Evolutionary conservation across 2,329 filamentous ascomycete genomes (phyloP).

Genomic region (Trichophyton benhamiae): DNA sequence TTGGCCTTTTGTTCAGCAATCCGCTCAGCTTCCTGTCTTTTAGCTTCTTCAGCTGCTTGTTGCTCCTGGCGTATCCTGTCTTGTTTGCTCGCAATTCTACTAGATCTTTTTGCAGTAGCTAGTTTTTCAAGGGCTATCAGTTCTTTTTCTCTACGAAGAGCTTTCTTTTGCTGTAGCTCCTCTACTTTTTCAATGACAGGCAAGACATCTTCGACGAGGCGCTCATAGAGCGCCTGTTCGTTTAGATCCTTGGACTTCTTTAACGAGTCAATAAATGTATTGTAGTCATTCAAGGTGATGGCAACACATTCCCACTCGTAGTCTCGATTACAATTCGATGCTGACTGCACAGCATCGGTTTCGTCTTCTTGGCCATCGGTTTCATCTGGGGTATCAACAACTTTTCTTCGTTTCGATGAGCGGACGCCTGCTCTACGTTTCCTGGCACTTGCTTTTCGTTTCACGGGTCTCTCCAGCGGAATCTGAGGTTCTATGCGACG

Average conservation of each 20-base stretch:
- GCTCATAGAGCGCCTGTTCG: slow-evolving; percentile 63
- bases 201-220: slow-evolving; percentile 64
- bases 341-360: slow-evolving; percentile 23
- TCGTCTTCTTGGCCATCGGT: slow-evolving; percentile 30
- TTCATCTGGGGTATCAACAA: slow-evolving; percentile 33
- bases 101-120: slow-evolving; percentile 88
- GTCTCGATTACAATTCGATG: slow-evolving; percentile 34
- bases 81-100: slow-evolving; percentile 67
- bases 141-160: slow-evolving; percentile 65
- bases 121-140: slow-evolving; percentile 70
- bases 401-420: slow-evolving; percentile 59
- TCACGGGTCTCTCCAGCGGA: slow-evolving; percentile 41
- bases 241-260: slow-evolving; percentile 69
- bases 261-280: slow-evolving; percentile 56
- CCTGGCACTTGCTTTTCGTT: slow-evolving; percentile 51
- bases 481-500: slow-evolving; percentile 65
- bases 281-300: slow-evolving; percentile 66
- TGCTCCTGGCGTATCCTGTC: slow-evolving; percentile 68
- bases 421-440: slow-evolving; percentile 52
- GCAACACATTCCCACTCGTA: slow-evolving; percentile 88
- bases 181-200: slow-evolving; percentile 71
- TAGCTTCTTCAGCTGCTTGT: slow-evolving; percentile 56
- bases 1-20: slow-evolving; percentile 48
- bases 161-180: slow-evolving; percentile 56
- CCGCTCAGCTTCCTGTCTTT: slow-evolving; percentile 52